Conservation (phyloP, 768 basidiomycete genomes). For the Lenzites betulinus region DNA sequence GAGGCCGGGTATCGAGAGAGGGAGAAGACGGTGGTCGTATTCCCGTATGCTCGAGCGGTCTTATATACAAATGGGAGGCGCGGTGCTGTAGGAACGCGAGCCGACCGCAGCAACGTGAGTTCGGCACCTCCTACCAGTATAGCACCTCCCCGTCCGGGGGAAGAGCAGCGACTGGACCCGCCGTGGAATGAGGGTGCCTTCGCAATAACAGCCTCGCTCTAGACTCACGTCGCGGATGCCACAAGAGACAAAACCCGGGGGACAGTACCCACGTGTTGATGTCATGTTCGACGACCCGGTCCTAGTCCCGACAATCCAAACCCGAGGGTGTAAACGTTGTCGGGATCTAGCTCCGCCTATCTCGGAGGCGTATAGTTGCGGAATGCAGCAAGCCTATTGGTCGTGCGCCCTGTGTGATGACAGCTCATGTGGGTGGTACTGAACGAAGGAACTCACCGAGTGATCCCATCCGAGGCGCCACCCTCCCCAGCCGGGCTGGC, state of each 20-base stretch:
- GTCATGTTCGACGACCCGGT: conserved; percentile 6
- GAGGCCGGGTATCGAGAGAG: neutral
- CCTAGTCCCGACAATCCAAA: neutral
- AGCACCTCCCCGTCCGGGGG: conserved; percentile 2
- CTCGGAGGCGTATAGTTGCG: neutral
- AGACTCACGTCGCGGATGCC: conserved; percentile 2
- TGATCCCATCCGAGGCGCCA: no score
- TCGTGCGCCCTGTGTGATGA: no score
- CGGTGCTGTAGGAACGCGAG: neutral
- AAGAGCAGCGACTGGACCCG: conserved; percentile 12
- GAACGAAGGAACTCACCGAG: no score
- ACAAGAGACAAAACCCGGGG: conserved; percentile 3
- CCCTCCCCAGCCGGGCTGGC: no score
- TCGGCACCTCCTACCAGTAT: conserved; percentile 1
- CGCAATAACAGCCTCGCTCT: conserved; percentile 5
- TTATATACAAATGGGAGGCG: neutral
- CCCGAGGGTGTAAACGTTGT: neutral
- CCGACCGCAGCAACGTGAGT: neutral
- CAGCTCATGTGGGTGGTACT: no score
- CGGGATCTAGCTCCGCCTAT: neutral
- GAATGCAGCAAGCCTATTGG: no score
- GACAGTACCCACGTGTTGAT: conserved; percentile 19
- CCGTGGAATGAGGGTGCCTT: conserved; percentile 18
- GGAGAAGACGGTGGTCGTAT: neutral
- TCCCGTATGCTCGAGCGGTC: neutral